A percentile compares a stretch with the other conserved stretches of the same genome.
Evolutionary conservation across 495 filamentous ascomycete species (phyloP).

Genomic region (Penicillium flavigenum): DNA sequence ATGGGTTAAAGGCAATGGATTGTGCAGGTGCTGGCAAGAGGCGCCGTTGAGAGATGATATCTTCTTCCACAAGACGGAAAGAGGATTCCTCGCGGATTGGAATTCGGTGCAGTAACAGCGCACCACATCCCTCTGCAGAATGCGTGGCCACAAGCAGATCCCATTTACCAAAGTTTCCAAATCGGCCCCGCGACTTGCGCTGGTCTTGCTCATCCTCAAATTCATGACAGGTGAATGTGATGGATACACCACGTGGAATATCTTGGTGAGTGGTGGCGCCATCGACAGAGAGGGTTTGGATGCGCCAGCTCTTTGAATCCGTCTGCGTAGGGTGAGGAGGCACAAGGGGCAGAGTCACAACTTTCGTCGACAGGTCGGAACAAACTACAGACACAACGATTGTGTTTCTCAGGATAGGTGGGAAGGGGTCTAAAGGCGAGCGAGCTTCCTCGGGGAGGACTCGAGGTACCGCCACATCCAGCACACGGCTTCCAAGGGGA

Average conservation of each 20-base stretch:
- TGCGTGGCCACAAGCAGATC: conserved; percentile 59
- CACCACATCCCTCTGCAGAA: conserved; percentile 66
- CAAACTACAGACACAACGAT: conserved; percentile 73
- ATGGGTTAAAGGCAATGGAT: conserved; percentile 72
- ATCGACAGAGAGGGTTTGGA: conserved; percentile 56
- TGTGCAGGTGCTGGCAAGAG: conserved; percentile 64
- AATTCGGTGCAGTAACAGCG: conserved; percentile 56
- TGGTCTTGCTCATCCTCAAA: conserved; percentile 28
- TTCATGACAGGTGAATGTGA: conserved; percentile 60
- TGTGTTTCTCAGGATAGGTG: conserved; percentile 58
- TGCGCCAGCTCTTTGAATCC: conserved; percentile 51
- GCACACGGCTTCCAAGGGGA: conserved; percentile 59
- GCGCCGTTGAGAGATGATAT: conserved; percentile 59
- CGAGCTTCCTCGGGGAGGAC: conserved; percentile 47
- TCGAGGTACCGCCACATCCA: conserved; percentile 59
- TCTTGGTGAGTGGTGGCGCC: conserved; percentile 55
- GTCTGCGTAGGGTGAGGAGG: conserved; percentile 63
- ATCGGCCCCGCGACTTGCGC: conserved; percentile 31
- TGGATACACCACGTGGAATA: conserved; percentile 62
- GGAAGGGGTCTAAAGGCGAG: conserved; percentile 54
- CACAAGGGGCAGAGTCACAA: conserved; percentile 70
- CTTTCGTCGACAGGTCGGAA: conserved; percentile 62
- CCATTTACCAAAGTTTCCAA: conserved; percentile 39
- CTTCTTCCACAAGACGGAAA: conserved; percentile 41
- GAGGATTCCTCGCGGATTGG: conserved; percentile 36